Evolutionary conservation across 2,329 filamentous ascomycete genomes (phyloP).

Genomic region (Colletotrichum viniferum): DNA sequence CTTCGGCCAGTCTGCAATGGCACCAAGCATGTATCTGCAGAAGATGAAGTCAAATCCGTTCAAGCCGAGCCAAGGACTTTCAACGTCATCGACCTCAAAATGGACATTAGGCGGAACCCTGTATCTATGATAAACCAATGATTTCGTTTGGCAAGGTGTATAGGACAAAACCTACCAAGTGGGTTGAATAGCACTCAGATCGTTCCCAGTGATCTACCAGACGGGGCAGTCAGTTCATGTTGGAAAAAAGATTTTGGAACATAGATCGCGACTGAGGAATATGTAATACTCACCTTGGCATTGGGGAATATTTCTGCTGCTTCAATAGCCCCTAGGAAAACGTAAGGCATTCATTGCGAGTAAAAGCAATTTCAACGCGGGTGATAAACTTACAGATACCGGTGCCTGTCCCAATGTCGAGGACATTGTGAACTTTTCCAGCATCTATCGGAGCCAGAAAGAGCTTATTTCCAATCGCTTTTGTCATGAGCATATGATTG

Average conservation of each 20-base stretch:
- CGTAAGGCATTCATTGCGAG: background rate
- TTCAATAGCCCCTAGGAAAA: background rate
- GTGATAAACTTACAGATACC: background rate
- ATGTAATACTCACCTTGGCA: background rate
- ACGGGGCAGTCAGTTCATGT: background rate
- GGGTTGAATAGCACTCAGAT: background rate
- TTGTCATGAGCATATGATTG: background rate
- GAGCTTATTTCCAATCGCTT: background rate
- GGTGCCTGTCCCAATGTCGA: background rate
- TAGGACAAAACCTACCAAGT: background rate
- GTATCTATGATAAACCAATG: background rate
- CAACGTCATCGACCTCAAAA: slow-evolving; percentile 48
- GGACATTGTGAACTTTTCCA: background rate
- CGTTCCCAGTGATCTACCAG: background rate
- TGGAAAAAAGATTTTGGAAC: background rate
- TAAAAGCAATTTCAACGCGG: background rate
- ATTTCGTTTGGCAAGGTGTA: background rate
- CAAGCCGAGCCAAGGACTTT: slow-evolving; percentile 48
- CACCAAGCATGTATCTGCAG: background rate
- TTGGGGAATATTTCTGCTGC: background rate
- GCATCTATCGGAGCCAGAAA: background rate
- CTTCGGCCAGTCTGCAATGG: background rate
- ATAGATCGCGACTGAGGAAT: background rate
- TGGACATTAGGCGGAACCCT: background rate
- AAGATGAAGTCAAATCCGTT: slow-evolving; percentile 36